Evolutionary conservation across 2,329 filamentous ascomycete genomes (phyloP), one percentile per base, ranked within the genome.

Genomic region (Fusarium sp.): DNA sequence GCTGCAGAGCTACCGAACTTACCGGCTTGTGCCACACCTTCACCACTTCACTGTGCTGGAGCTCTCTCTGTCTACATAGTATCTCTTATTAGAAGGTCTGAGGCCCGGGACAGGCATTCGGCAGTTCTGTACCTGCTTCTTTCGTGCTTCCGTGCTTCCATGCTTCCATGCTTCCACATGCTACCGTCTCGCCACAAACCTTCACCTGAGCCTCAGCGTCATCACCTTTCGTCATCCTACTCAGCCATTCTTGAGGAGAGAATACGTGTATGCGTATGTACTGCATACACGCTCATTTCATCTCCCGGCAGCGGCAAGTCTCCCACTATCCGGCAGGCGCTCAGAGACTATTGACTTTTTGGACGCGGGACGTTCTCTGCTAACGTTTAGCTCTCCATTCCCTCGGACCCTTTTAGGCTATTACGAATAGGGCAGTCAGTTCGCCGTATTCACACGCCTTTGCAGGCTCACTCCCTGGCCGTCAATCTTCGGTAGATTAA

Each of bases 91-190:
- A 36, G 49, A 15, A 36, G 49, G 58, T 45, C 31, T 61, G 56
- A 44, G 13, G 63, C 35, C 54, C 70, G 69, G 71, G 57, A 58
- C 44, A 49, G 35, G 49, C 24, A 56, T 64, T 72, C 72, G 72
- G 72, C 68, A 74, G 68, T 74, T 74, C 58, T 41, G 55, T 65
- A 62, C 67, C 72, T 74, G 59, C 72, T 73, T 74, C 67, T 71
- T 49, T 63, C 22, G 57, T 63, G 70, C 70, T 73, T 73, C 70
- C 22, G 48, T 63, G 70, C 70, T 73, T 73, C 70, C 48, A 66
- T 48, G 31, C 38, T 70, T 70, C 58, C 45, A 66, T 48, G 31
- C 38, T 70, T 70, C 58, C 45, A 55, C 26, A 47, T 24, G 14
- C 33, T 26, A 6, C 31, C n/a, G 31, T 63, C 12, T 55, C 9